Conservation (phyloP, 371 early-diverging fungal genomes). For the Saksenaea vasiformis region DNA sequence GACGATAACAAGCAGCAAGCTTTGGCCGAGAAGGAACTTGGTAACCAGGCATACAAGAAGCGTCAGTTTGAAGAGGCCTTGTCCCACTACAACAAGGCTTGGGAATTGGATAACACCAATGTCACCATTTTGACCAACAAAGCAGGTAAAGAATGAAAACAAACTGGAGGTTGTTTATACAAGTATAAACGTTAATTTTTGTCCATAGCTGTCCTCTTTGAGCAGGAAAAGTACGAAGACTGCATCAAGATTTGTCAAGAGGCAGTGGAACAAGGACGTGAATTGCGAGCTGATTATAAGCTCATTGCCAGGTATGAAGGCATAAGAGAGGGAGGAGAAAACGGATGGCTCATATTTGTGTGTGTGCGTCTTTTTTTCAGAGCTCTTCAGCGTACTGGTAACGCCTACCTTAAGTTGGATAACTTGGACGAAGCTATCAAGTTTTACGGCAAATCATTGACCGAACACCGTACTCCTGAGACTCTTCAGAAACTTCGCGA, state of each 20-base stretch:
- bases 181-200: not conserved
- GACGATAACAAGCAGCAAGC: constrained; percentile 73
- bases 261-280: constrained; percentile 92
- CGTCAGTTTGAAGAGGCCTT: constrained; percentile 90
- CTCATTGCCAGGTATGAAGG: constrained; percentile 80
- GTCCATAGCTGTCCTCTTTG: constrained; percentile 84
- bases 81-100: constrained; percentile 90
- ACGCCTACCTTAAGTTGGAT: constrained; percentile 80
- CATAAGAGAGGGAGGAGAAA: not conserved
- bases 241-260: constrained; percentile 91
- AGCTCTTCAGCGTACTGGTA: constrained; percentile 91
- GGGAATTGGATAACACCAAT: constrained; percentile 85
- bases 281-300: constrained; percentile 91
- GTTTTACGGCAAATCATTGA: constrained; percentile 89
- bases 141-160: constrained; percentile 50
- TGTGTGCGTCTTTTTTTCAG: constrained; percentile 28
- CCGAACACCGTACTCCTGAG: constrained; percentile 96
- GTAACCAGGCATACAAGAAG: constrained; percentile 93
- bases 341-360: not conserved
- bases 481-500: constrained; percentile 89
- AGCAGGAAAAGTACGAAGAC: constrained; percentile 88
- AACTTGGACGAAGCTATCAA: constrained; percentile 87
- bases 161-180: not conserved
- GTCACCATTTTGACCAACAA: constrained; percentile 95
- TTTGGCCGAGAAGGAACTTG: constrained; percentile 84